Base-by-base conservation (phyloP, 345 rosid species). In the Reutealis trisperma region DNA sequence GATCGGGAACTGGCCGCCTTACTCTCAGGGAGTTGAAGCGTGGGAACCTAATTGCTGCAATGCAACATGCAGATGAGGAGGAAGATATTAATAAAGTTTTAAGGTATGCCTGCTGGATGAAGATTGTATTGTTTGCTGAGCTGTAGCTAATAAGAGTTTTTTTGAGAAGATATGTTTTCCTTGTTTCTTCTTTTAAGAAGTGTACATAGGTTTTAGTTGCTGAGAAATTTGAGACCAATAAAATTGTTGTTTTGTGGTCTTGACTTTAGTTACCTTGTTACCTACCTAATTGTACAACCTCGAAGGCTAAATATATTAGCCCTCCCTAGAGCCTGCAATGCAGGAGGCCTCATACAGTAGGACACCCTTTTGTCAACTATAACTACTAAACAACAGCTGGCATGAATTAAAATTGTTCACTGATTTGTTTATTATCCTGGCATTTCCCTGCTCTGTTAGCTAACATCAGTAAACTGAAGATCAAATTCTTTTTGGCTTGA, bases 11-110 rank as follows among this genome's bases (percentile, higher is more conserved):
- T 93, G 98, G 99, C 52, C 93, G 79, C 80, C 88, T 93, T 71
- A 89, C 94, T 61, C 86, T 96, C 72, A 89, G 91, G 88, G 99
- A 96, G 88, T 88, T 96, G 79, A 96, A 90, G 81, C 94, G 92
- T 69, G 98, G 99, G 77, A 92, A 93, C 79, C 77, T 96, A 81
- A 78, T 91, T 68, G 93, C 87, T 75, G 98, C 94, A 57, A 87
- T 93, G 93, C 98, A 85, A 75, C 92, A 93, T 85, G 97, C 91
- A n/a, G 98, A 92, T 79, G 98, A 96, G 83, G 99, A 93, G 89
- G 99, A 96, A 76, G 99, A 96, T 83, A 96, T 96, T 73, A 93
- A 93, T 87, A 96, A 96, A 87, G 94, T 93, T 51, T 81, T 96
- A 87, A 93, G 98, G 99, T 96, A 82, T 72, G 68, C 49, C 61